A percentile compares a stretch with the other conserved stretches of the same genome.
Conservation (phyloP, 2,329 filamentous ascomycete genomes). For the Epichloe sylvatica region DNA sequence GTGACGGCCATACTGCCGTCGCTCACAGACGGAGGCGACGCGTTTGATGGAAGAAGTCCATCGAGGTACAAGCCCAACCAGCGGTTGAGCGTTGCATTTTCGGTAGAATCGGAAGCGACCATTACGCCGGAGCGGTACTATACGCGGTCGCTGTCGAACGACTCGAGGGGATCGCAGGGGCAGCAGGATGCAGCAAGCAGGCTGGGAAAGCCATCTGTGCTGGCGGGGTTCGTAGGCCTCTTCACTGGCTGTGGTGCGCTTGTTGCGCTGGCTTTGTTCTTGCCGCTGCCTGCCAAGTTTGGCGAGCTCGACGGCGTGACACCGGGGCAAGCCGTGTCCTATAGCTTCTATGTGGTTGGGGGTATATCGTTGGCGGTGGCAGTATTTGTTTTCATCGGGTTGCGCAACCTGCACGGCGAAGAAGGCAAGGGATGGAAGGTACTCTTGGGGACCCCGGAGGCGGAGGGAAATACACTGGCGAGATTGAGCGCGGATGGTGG, state of each 20-base stretch:
- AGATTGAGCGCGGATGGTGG: constrained; percentile 8
- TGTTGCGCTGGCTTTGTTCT: constrained; percentile 65
- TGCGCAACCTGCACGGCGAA: constrained; percentile 56
- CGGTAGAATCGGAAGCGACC: constrained; percentile 59
- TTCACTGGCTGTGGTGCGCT: constrained; percentile 89
- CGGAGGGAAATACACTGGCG: constrained; percentile 13
- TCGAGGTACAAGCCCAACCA: constrained; percentile 23
- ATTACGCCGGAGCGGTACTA: constrained; percentile 57
- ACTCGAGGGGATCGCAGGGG: constrained; percentile 8
- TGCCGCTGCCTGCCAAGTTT: constrained; percentile 76
- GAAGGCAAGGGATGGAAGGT: constrained; percentile 59
- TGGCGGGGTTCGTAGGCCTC: constrained; percentile 82
- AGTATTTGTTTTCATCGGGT: constrained; percentile 62
- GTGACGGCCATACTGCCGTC: constrained; percentile 85
- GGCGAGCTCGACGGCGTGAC: constrained; percentile 55
- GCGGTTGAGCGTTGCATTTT: constrained; percentile 48
- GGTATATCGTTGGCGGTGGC: constrained; percentile 57
- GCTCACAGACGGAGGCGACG: constrained; percentile 38
- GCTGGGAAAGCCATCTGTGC: constrained; percentile 36
- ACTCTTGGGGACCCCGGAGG: constrained; percentile 30
- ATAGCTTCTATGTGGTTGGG: constrained; percentile 81
- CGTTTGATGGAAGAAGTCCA: constrained; percentile 12
- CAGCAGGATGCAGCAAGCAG: constrained; percentile 12
- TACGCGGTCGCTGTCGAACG: constrained; percentile 22
- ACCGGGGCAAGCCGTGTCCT: constrained; percentile 58